These are phyloP conservation scores for Acacia confusa DNA, from an alignment of 306 rosid species.

Conservation along the genomic window DNA sequence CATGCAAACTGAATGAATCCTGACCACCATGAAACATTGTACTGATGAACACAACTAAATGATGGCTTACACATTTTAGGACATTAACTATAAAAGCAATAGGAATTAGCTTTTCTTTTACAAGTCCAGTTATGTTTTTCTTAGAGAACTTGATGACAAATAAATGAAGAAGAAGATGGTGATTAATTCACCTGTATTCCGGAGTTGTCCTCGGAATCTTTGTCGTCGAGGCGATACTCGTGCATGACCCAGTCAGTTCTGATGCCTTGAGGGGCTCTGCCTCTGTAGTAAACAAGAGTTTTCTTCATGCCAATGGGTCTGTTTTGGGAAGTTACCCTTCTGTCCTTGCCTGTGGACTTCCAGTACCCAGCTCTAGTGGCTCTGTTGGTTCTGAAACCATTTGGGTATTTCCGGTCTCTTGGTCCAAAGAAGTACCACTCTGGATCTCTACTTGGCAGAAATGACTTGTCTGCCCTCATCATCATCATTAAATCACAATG, in stretches of 20 bases:
- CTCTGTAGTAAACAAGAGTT: conserved; percentile 89
- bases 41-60: not conserved
- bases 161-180: not conserved
- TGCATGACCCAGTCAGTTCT: conserved; percentile 99
- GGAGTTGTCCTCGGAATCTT: conserved; percentile 26
- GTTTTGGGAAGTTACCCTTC: conserved; percentile 67
- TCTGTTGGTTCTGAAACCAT: conserved; percentile 93
- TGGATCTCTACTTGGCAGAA: conserved; percentile 94
- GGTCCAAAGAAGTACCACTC: conserved; percentile 99
- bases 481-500: not conserved
- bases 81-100: not conserved
- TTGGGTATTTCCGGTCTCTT: conserved; percentile 86
- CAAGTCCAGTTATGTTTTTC: not conserved
- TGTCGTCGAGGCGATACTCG: conserved; percentile 91
- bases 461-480: conserved; percentile 69
- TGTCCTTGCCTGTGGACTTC: conserved; percentile 95
- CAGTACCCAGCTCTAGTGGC: conserved; percentile 97
- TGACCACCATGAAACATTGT: not conserved
- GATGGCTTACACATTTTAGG: not conserved
- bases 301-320: conserved; percentile 98
- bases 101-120: not conserved
- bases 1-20: not conserved
- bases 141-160: not conserved
- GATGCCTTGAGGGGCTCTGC: conserved; percentile 98
- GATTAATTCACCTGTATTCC: conserved; percentile 61